These are phyloP conservation scores for Penicillium manginii DNA, from an alignment of 495 filamentous ascomycete genomes.

Conservation along the genomic window DNA sequence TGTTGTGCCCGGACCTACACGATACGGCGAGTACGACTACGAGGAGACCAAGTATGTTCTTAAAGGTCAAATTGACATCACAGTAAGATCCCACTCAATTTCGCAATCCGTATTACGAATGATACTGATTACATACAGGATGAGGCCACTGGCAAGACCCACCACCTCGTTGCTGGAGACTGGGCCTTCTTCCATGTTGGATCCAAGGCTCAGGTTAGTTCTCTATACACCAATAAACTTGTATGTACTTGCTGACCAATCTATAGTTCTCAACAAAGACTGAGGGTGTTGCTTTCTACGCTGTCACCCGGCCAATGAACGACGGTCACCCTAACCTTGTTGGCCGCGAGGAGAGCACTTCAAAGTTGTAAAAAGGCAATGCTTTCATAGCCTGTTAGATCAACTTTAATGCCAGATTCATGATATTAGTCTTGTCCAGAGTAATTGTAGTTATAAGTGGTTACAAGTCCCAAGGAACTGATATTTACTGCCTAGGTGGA, in stretches of 20 bases:
- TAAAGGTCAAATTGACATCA: slow-evolving; percentile 12
- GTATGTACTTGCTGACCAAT: slow-evolving; percentile 7
- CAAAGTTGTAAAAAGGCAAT: slow-evolving; percentile 14
- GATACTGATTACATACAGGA: slow-evolving; percentile 11
- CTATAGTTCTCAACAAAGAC: slow-evolving; percentile 11
- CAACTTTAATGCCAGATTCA: slow-evolving; percentile 5
- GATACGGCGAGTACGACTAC: neutral
- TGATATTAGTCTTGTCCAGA: neutral
- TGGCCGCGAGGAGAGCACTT: slow-evolving; percentile 12
- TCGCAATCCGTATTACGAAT: slow-evolving; percentile 5
- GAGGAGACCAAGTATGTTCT: slow-evolving; percentile 6
- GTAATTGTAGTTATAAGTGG: neutral
- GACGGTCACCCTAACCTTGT: slow-evolving; percentile 12
- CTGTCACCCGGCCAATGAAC: slow-evolving; percentile 12
- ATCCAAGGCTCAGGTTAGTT: slow-evolving; percentile 11
- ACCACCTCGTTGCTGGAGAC: slow-evolving; percentile 12
- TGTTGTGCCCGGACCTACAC: slow-evolving; percentile 1
- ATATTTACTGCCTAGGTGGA: neutral
- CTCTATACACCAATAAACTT: slow-evolving; percentile 2
- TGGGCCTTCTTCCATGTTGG: slow-evolving; percentile 15
- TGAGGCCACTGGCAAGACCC: slow-evolving; percentile 12
- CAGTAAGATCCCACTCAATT: slow-evolving; percentile 8
- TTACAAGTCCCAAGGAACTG: neutral
- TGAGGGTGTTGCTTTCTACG: slow-evolving; percentile 13
- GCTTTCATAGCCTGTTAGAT: slow-evolving; percentile 10